Evolutionary conservation across 352 stramenopile species (phyloP).

Genomic region (Phytophthora podocarpi): DNA sequence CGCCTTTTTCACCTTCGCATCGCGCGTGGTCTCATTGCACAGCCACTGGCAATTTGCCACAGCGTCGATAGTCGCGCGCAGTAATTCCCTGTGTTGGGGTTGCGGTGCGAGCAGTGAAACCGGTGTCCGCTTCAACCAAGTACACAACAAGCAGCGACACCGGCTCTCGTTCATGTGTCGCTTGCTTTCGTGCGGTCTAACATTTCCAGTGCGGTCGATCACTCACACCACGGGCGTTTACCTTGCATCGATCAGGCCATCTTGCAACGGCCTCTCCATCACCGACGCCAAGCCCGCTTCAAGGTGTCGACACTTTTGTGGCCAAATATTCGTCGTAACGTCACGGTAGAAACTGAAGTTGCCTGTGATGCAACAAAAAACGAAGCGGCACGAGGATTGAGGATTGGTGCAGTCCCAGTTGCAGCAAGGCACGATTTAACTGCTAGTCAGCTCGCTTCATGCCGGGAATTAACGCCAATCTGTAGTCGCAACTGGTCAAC

Average conservation of each 20-base stretch:
- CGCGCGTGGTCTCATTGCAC: too few species aligned
- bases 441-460: too few species aligned
- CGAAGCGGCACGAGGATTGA: too few species aligned
- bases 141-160: constrained; percentile 7
- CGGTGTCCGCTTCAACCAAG: constrained; percentile 17
- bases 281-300: too few species aligned
- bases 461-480: too few species aligned
- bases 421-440: too few species aligned
- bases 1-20: background rate
- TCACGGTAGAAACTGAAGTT: constrained; percentile 25
- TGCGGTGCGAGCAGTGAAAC: constrained; percentile 27
- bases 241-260: constrained; percentile 5
- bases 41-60: too few species aligned
- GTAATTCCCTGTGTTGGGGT: constrained; percentile 10
- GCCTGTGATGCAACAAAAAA: constrained; percentile 13
- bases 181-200: constrained; percentile 12
- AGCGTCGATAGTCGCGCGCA: constrained; percentile 15
- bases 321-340: too few species aligned
- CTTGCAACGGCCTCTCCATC: background rate
- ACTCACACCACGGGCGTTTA: background rate
- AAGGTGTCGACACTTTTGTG: too few species aligned
- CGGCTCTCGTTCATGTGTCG: constrained; percentile 4
- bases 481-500: too few species aligned
- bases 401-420: too few species aligned
- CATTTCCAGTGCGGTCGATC: constrained; percentile 12